phyloP scores from a whole-genome alignment of 2,329 filamentous ascomycete species.

The Fusarium graminum region DNA sequence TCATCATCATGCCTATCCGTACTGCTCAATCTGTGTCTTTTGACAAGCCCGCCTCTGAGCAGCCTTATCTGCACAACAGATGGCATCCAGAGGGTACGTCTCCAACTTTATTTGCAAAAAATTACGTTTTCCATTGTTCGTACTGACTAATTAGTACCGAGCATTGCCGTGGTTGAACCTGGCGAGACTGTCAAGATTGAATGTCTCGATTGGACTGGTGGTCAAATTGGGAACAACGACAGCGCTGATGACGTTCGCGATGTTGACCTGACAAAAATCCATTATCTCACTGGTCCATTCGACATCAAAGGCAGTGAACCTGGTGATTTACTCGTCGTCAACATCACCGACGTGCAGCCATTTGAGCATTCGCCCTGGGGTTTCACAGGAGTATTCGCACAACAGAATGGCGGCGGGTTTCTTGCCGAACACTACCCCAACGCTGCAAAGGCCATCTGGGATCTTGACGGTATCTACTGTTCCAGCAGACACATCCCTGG shows the following conservation, averaged over 20 bases:
- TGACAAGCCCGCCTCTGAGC: slow-evolving; percentile 47
- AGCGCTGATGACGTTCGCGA: slow-evolving; percentile 88
- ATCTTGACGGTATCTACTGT: slow-evolving; percentile 74
- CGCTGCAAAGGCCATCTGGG: slow-evolving; percentile 73
- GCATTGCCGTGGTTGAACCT: slow-evolving; percentile 78
- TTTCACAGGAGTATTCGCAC: slow-evolving; percentile 86
- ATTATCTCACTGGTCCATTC: slow-evolving; percentile 92
- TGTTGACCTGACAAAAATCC: slow-evolving; percentile 85
- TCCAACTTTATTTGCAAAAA: too few species aligned
- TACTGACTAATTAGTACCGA: slow-evolving; percentile 73
- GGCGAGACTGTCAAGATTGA: slow-evolving; percentile 94
- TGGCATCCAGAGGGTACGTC: slow-evolving; percentile 89
- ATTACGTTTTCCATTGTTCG: too few species aligned
- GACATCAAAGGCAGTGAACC: slow-evolving; percentile 87
- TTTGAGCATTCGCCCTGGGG: slow-evolving; percentile 90
- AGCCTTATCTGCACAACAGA: slow-evolving; percentile 68
- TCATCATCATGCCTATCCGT: too few species aligned
- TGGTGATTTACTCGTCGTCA: slow-evolving; percentile 85
- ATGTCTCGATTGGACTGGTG: slow-evolving; percentile 87
- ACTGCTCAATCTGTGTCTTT: slow-evolving; percentile 47
- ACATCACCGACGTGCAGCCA: slow-evolving; percentile 94
- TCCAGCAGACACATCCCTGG: slow-evolving; percentile 87
- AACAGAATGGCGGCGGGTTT: slow-evolving; percentile 88
- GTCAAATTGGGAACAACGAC: slow-evolving; percentile 91
- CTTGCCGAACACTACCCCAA: slow-evolving; percentile 88